These are phyloP conservation scores for Mycena alexandri DNA, from an alignment of 768 basidiomycete genomes.

Conservation along the genomic window DNA sequence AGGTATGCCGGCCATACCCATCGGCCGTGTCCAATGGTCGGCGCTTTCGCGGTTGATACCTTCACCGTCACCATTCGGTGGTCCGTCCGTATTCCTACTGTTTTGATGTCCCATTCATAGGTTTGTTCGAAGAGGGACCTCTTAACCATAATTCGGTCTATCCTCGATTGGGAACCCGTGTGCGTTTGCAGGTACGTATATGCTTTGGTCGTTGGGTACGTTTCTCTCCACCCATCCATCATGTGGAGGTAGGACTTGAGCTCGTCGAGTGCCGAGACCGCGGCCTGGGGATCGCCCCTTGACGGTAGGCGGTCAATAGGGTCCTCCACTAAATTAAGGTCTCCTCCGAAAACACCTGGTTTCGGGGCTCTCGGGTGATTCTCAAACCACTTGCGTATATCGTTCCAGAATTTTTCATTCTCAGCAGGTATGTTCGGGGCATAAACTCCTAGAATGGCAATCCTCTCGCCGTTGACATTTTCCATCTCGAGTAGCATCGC, in stretches of 20 bases:
- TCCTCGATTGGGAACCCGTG: neutral
- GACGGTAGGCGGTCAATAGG: neutral
- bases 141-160: neutral
- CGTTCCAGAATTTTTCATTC: neutral
- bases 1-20: neutral
- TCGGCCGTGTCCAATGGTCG: neutral
- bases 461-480: neutral
- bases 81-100: neutral
- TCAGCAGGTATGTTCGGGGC: neutral
- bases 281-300: neutral
- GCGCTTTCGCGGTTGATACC: neutral
- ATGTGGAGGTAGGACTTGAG: neutral
- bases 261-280: neutral
- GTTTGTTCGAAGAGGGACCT: neutral
- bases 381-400: neutral
- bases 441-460: neutral
- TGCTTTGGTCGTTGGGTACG: neutral
- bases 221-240: neutral
- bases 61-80: neutral
- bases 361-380: neutral
- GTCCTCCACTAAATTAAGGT: neutral
- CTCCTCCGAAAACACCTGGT: neutral
- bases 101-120: neutral
- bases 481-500: neutral
- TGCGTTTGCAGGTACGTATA: neutral